Conservation (phyloP, 371 early-diverging fungal genomes). For the Dichotomocladium elegans region DNA sequence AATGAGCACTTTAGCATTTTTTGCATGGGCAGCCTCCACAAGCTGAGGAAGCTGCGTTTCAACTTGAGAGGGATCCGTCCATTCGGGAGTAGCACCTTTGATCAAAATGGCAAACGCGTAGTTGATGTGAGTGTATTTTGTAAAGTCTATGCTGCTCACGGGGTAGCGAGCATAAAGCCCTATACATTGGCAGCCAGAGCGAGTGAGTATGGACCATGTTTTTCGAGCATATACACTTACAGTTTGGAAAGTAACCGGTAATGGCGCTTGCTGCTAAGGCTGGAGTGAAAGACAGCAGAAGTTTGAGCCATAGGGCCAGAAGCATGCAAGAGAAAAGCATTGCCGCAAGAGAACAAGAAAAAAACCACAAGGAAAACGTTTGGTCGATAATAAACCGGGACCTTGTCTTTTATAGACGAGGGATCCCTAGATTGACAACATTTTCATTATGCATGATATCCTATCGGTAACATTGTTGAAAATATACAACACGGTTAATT, state of each 20-base stretch:
- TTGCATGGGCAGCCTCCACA: slow-evolving; percentile 44
- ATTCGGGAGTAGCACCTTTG: slow-evolving; percentile 23
- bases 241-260: slow-evolving; percentile 1
- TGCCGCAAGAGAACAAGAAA: too few relatives aligned
- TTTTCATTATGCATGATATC: too few relatives aligned
- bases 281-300: too few relatives aligned
- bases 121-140: slow-evolving; percentile 60
- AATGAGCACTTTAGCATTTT: slow-evolving; percentile 45
- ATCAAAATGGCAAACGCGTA: slow-evolving; percentile 48
- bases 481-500: too few relatives aligned
- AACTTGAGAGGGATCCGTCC: slow-evolving; percentile 19
- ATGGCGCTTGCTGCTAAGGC: too few relatives aligned
- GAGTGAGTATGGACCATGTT: neutral
- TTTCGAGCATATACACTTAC: neutral
- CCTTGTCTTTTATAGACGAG: too few relatives aligned
- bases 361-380: too few relatives aligned
- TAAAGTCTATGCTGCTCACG: slow-evolving; percentile 34
- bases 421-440: too few relatives aligned
- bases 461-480: too few relatives aligned
- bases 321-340: too few relatives aligned
- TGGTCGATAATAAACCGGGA: too few relatives aligned
- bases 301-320: too few relatives aligned
- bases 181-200: neutral
- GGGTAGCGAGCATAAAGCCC: slow-evolving; percentile 21
- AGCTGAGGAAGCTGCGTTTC: slow-evolving; percentile 27